Evolutionary conservation across 176 grass and related monocot genomes (phyloP).

Genomic region (Oryza coarctata): DNA sequence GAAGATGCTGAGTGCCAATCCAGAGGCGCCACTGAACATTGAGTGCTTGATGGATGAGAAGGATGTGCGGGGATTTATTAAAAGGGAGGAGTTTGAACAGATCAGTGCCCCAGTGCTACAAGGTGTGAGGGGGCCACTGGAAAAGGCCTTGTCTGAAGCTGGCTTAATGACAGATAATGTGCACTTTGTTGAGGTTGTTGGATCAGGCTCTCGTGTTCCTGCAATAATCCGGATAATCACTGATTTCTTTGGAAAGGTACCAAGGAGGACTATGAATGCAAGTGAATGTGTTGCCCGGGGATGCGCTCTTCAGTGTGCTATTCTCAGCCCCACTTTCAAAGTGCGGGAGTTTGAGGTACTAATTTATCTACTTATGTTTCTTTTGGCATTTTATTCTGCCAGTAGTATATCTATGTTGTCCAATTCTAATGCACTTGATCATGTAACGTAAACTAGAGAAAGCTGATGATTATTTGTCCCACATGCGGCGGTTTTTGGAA

Average conservation of each 20-base stretch:
- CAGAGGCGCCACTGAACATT: constrained; percentile 62
- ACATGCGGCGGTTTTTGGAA: background rate
- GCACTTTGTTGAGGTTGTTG: constrained; percentile 66
- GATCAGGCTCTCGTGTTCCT: constrained; percentile 73
- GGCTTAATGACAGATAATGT: constrained; percentile 32
- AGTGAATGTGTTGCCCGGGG: constrained; percentile 87
- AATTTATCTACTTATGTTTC: background rate
- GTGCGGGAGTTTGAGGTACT: constrained; percentile 91
- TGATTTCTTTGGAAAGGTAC: constrained; percentile 75
- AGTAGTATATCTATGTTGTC: background rate
- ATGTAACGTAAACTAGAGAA: background rate
- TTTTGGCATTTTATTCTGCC: background rate
- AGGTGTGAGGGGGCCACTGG: constrained; percentile 57
- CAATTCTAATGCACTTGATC: background rate
- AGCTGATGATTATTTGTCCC: background rate
- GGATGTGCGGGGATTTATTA: constrained; percentile 69
- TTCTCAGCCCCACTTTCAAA: constrained; percentile 95
- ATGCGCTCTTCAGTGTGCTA: constrained; percentile 85
- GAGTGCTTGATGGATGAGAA: constrained; percentile 72
- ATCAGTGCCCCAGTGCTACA: constrained; percentile 53
- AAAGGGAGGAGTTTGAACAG: constrained; percentile 72
- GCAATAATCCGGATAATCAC: constrained; percentile 72
- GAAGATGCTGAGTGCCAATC: constrained; percentile 66
- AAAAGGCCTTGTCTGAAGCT: constrained; percentile 59
- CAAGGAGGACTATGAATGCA: constrained; percentile 89